Evolutionary conservation across 2,329 filamentous ascomycete genomes (phyloP).

Genomic region (Sclerotinia glacialis): DNA sequence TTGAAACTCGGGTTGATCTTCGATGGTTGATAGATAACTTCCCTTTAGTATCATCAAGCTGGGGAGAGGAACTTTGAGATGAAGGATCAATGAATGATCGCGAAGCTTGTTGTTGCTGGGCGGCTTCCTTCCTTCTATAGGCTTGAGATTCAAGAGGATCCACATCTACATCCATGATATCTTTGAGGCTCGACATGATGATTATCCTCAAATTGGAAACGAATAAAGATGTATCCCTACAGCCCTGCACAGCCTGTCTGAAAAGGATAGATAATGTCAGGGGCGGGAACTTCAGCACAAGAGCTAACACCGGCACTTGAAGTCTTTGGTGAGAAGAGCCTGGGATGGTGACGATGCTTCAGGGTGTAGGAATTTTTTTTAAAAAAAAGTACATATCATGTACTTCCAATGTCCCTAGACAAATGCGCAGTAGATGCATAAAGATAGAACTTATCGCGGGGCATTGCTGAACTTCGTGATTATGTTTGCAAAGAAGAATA

Average conservation of each 20-base stretch:
- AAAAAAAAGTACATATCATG: conserved; percentile 31
- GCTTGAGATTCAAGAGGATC: conserved; percentile 40
- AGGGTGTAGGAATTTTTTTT: conserved; percentile 26
- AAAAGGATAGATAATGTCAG: conserved; percentile 32
- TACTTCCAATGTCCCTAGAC: conserved; percentile 30
- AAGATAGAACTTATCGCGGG: conserved; percentile 39
- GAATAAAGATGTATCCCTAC: conserved; percentile 29
- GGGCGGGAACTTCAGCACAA: conserved; percentile 35
- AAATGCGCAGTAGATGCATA: conserved; percentile 35
- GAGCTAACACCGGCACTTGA: conserved; percentile 30
- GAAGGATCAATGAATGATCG: conserved; percentile 29
- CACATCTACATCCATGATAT: conserved; percentile 42
- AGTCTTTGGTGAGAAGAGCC: conserved; percentile 25
- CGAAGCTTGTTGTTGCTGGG: conserved; percentile 34
- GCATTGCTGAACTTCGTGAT: conserved; percentile 37
- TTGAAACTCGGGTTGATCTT: conserved; percentile 35
- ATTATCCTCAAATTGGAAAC: conserved; percentile 35
- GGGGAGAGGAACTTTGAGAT: conserved; percentile 30
- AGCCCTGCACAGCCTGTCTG: conserved; percentile 38
- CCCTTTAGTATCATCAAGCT: conserved; percentile 30
- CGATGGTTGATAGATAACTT: conserved; percentile 32
- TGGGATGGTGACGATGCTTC: conserved; percentile 23
- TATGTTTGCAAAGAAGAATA: conserved; percentile 30
- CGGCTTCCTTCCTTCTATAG: conserved; percentile 39
- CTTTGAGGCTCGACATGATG: conserved; percentile 40